Percentiles rank a stretch among this genome's conserved stretches.
Evolutionary conservation across 1,284 basidiomycete species (phyloP).

Genomic region (Melampsora americana): DNA sequence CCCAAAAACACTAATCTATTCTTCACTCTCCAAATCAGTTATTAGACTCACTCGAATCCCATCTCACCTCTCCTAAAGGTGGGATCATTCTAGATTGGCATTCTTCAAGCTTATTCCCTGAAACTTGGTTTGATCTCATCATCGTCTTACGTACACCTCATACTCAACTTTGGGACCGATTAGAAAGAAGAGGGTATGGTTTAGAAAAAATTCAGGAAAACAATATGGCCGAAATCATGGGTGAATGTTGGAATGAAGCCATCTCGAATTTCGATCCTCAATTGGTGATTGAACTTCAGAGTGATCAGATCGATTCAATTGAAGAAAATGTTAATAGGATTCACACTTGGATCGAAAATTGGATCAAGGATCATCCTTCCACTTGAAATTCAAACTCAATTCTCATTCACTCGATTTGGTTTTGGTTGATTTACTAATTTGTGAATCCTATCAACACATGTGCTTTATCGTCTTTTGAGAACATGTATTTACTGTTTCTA

Average conservation of each 20-base stretch:
- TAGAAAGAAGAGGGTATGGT: slow-evolving; percentile 84
- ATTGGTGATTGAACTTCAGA: slow-evolving; percentile 80
- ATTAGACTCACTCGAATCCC: slow-evolving; percentile 68
- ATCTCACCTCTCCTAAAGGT: slow-evolving; percentile 58
- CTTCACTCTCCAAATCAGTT: too few relatives aligned
- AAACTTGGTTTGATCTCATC: slow-evolving; percentile 95
- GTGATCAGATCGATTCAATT: slow-evolving; percentile 74
- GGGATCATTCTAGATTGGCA: slow-evolving; percentile 97
- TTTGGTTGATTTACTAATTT: too few relatives aligned
- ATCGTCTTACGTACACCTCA: slow-evolving; percentile 90
- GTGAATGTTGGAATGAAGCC: slow-evolving; percentile 84
- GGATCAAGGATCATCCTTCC: slow-evolving; percentile 61
- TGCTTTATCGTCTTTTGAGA: too few relatives aligned
- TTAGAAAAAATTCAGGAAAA: slow-evolving; percentile 96
- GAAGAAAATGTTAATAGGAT: slow-evolving; percentile 82
- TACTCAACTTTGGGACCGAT: slow-evolving; percentile 78
- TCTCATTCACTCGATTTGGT: too few relatives aligned
- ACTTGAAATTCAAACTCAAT: too few relatives aligned
- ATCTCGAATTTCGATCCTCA: slow-evolving; percentile 75
- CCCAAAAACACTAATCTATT: too few relatives aligned
- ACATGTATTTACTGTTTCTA: too few relatives aligned
- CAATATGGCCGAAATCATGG: slow-evolving; percentile 98
- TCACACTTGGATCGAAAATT: slow-evolving; percentile 76
- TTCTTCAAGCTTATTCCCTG: slow-evolving; percentile 88
- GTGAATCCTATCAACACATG: too few relatives aligned